Evolutionary conservation across 495 filamentous ascomycete genomes (phyloP).

Genomic region (Neurospora sp.): DNA sequence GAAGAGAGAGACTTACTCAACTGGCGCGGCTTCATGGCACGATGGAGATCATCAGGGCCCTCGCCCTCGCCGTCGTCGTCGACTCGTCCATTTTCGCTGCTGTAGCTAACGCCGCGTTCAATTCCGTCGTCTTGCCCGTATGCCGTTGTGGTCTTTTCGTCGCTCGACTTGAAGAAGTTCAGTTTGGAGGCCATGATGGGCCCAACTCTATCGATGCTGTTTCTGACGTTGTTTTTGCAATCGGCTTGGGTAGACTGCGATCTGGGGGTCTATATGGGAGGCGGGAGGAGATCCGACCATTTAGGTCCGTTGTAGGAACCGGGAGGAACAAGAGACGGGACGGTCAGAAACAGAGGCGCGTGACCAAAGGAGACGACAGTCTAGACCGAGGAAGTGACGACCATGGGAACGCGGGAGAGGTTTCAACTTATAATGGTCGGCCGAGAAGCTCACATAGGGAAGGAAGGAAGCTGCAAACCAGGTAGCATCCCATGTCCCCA

Average conservation of each 20-base stretch:
- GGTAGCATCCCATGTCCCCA: not conserved
- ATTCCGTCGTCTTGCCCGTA: conserved; percentile 8
- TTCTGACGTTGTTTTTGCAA: not conserved
- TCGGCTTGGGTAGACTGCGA: not conserved
- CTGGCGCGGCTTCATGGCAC: conserved; percentile 28
- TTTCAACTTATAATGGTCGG: not conserved
- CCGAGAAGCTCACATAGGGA: not conserved
- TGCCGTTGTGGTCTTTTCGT: conserved; percentile 16
- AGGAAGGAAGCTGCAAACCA: not conserved
- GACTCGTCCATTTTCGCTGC: conserved; percentile 11
- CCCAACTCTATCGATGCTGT: not conserved
- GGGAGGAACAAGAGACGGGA: not conserved
- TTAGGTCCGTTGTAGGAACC: not conserved
- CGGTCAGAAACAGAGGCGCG: not conserved
- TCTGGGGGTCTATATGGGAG: not conserved
- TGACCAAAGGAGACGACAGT: not conserved
- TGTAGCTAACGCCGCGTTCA: not conserved
- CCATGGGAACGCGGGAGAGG: not conserved
- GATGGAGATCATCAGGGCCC: conserved; percentile 22
- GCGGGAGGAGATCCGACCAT: not conserved
- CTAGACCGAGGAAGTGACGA: not conserved
- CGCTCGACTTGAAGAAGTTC: conserved; percentile 9
- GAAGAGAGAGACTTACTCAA: conserved; percentile 13
- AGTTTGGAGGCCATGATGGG: conserved; percentile 8
- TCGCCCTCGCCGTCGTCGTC: conserved; percentile 8